phyloP scores from a whole-genome alignment of 257 asterid genomes.

The Solanum raphanifolium region DNA sequence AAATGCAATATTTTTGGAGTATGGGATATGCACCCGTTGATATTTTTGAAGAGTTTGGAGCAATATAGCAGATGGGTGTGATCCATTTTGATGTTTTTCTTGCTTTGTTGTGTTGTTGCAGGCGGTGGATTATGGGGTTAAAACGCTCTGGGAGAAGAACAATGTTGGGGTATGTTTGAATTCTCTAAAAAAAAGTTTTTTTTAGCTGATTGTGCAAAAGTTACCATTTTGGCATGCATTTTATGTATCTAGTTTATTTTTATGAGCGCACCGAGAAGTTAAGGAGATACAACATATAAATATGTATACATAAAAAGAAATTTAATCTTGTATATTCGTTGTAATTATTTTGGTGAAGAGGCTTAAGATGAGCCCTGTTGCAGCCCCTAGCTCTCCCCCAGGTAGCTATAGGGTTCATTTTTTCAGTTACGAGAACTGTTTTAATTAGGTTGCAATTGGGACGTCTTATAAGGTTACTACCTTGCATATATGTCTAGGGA shows the following conservation, averaged over 20 bases:
- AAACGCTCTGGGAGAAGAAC: conserved; percentile 48
- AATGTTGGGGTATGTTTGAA: conserved; percentile 56
- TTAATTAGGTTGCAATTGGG: not conserved
- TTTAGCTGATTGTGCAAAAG: not conserved
- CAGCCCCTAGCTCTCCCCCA: not conserved
- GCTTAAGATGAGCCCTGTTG: not conserved
- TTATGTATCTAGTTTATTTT: not conserved
- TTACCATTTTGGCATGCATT: not conserved
- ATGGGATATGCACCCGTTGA: not conserved
- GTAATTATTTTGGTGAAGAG: not conserved
- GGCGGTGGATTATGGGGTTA: conserved; percentile 68
- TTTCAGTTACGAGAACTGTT: not conserved
- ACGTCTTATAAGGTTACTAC: not conserved
- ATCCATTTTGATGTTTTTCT: not conserved
- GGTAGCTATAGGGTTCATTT: not conserved
- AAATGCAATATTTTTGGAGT: not conserved
- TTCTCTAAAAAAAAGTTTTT: not conserved
- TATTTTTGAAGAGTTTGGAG: not conserved
- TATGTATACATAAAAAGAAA: not conserved
- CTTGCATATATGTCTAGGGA: not conserved
- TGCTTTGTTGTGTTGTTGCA: conserved; percentile 13
- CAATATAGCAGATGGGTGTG: not conserved
- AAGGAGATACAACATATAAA: not conserved
- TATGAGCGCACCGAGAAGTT: not conserved
- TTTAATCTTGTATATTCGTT: not conserved